These are phyloP conservation scores for Glaciozyma martinii DNA, from an alignment of 768 basidiomycete genomes.

Conservation along the genomic window DNA sequence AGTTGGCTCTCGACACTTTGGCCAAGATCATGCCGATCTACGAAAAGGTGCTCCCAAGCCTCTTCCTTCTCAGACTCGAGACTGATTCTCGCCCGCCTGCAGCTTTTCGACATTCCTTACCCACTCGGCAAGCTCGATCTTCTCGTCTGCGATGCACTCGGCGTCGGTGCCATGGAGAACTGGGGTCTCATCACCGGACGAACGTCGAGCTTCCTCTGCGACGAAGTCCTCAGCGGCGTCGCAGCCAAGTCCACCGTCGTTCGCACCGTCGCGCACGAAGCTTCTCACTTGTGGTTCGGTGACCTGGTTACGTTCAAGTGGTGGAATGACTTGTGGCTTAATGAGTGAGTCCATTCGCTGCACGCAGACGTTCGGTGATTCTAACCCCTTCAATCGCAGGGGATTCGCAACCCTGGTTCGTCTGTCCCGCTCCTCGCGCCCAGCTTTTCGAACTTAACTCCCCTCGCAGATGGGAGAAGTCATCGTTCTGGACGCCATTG, in stretches of 20 bases:
- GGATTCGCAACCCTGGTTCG: conserved; percentile 16
- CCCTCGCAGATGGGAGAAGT: conserved; percentile 54
- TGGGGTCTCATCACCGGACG: conserved; percentile 54
- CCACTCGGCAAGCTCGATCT: conserved; percentile 92
- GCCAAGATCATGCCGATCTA: conserved; percentile 68
- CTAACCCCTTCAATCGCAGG: not conserved
- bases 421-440: no score
- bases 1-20: conserved; percentile 72
- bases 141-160: conserved; percentile 79
- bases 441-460: not conserved
- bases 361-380: no score
- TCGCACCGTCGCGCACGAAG: conserved; percentile 1
- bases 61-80: not conserved
- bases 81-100: conserved; percentile 15
- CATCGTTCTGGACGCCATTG: conserved; percentile 50
- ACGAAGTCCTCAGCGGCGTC: not conserved
- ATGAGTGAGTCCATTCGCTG: not conserved
- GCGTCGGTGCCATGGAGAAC: conserved; percentile 62
- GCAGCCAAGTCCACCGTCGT: not conserved
- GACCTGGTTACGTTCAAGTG: conserved; percentile 80
- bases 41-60: conserved; percentile 43
- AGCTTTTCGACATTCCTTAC: conserved; percentile 82
- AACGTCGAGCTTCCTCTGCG: conserved; percentile 41
- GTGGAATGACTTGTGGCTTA: conserved; percentile 42
- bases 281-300: conserved; percentile 45